Conservation (phyloP, 192 early-diverging fungal genomes). For the Lunasporangiospora selenospora region DNA sequence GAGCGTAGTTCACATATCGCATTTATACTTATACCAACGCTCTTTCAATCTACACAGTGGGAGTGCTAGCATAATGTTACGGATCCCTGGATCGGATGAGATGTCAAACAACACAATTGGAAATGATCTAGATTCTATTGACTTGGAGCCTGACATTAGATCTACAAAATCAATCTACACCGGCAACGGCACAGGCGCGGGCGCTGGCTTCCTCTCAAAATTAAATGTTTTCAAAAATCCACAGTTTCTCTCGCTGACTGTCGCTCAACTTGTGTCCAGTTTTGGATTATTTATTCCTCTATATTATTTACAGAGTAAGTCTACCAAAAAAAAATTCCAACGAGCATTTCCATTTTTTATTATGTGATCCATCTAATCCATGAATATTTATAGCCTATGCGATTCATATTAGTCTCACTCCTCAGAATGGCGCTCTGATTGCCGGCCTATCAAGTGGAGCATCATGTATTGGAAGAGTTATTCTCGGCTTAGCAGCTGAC, state of each 20-base stretch:
- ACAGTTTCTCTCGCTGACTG: slow-evolving; percentile 45
- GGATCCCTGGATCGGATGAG: slow-evolving; percentile 14
- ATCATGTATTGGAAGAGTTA: slow-evolving; percentile 66
- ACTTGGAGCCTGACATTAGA: too few relatives aligned
- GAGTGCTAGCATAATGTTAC: too few relatives aligned
- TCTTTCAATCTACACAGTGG: too few relatives aligned
- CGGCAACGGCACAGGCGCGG: too few relatives aligned
- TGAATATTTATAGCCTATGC: slow-evolving; percentile 55
- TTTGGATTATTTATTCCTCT: slow-evolving; percentile 57
- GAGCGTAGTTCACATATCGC: too few relatives aligned
- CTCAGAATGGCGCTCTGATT: slow-evolving; percentile 67
- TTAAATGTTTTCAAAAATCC: slow-evolving; percentile 49
- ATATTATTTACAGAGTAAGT: slow-evolving; percentile 52
- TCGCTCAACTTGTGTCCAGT: slow-evolving; percentile 28
- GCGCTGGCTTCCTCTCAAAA: slow-evolving; percentile 27
- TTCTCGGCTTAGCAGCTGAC: slow-evolving; percentile 71
- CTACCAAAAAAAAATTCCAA: neutral
- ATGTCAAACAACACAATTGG: slow-evolving; percentile 9
- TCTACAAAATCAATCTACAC: too few relatives aligned
- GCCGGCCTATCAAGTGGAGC: slow-evolving; percentile 71
- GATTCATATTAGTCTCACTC: slow-evolving; percentile 62
- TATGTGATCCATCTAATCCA: too few relatives aligned
- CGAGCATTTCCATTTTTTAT: too few relatives aligned
- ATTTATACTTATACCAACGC: too few relatives aligned
- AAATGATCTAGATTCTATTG: too few relatives aligned